Conservation (phyloP, 1,284 basidiomycete genomes). For the Stygiomarasmius scandens region DNA sequence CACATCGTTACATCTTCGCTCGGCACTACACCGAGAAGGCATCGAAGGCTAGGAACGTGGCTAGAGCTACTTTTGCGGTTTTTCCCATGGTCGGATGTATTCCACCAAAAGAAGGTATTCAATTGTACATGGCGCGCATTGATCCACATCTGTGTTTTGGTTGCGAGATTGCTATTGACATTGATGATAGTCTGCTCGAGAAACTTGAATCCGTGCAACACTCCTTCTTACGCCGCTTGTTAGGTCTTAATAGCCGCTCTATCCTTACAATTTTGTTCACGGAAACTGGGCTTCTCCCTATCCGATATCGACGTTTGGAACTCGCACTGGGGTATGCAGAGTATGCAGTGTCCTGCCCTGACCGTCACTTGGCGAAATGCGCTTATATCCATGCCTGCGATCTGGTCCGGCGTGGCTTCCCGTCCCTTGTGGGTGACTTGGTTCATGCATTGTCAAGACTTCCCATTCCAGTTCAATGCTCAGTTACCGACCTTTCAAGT, state of each 20-base stretch:
- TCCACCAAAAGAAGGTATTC: too few species aligned
- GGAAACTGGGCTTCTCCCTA: background rate
- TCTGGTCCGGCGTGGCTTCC: too few species aligned
- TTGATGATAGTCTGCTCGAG: background rate
- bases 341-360: too few species aligned
- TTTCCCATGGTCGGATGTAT: too few species aligned
- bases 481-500: too few species aligned
- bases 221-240: conserved; percentile 21
- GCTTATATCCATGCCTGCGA: too few species aligned
- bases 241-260: conserved; percentile 20
- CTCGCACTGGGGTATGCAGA: background rate
- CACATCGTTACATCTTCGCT: conserved; percentile 5
- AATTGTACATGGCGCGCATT: background rate
- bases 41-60: too few species aligned
- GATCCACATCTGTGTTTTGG: conserved; percentile 27
- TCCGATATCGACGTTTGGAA: background rate
- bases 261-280: conserved; percentile 1
- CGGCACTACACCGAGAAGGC: conserved; percentile 4
- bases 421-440: too few species aligned
- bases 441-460: too few species aligned
- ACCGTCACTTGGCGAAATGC: too few species aligned
- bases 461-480: too few species aligned
- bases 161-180: conserved; percentile 27
- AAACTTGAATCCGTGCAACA: conserved; percentile 22
- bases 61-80: too few species aligned